phyloP scores from a whole-genome alignment of 2,329 filamentous ascomycete genomes.

The Aspergillus pseudotamarii region DNA sequence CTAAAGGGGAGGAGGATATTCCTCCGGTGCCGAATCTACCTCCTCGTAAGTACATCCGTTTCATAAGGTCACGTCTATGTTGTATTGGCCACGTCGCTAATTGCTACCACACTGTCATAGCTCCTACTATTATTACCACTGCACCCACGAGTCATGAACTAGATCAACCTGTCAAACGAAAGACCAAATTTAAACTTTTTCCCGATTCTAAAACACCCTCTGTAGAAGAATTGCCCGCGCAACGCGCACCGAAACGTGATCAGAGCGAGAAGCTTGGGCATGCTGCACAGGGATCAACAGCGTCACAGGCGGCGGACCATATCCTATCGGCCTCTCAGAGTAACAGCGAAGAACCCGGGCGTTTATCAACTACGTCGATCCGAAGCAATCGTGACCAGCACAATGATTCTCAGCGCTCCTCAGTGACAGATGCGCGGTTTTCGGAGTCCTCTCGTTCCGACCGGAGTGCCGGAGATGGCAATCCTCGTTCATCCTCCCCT shows the following conservation, averaged over 20 bases:
- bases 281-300: slow-evolving; percentile 29
- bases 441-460: slow-evolving; percentile 92
- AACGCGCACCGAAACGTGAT: slow-evolving; percentile 9
- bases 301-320: slow-evolving; percentile 32
- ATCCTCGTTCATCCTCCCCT: slow-evolving; percentile 62
- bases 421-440: slow-evolving; percentile 65
- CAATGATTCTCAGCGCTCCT: slow-evolving; percentile 63
- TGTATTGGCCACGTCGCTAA: slow-evolving; percentile 19
- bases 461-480: slow-evolving; percentile 71
- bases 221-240: slow-evolving; percentile 32
- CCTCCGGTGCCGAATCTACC: slow-evolving; percentile 44
- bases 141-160: slow-evolving; percentile 73
- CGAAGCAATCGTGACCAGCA: slow-evolving; percentile 58
- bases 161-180: slow-evolving; percentile 46
- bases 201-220: slow-evolving; percentile 37
- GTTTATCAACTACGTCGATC: slow-evolving; percentile 52
- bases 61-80: not conserved
- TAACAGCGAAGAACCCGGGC: slow-evolving; percentile 64
- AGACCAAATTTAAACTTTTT: slow-evolving; percentile 44
- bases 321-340: slow-evolving; percentile 48
- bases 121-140: slow-evolving; percentile 82
- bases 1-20: slow-evolving; percentile 61
- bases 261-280: slow-evolving; percentile 23
- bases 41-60: slow-evolving; percentile 36
- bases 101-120: slow-evolving; percentile 25